A percentile compares a stretch with the other conserved stretches of the same genome.
These are phyloP conservation scores for Leccinum variicolor DNA, from an alignment of 768 basidiomycete species.

Conservation along the genomic window DNA sequence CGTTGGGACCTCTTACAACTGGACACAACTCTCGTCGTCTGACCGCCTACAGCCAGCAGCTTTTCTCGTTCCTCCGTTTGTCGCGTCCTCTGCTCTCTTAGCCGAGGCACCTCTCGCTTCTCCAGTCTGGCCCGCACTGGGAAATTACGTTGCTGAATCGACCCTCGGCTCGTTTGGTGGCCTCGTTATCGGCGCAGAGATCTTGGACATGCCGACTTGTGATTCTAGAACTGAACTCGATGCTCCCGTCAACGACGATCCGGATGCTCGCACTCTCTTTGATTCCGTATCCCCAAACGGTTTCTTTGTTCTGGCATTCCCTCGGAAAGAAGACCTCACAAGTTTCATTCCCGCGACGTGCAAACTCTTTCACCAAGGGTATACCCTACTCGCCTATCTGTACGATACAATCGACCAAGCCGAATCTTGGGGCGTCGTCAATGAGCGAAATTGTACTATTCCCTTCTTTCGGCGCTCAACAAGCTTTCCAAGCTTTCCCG, in stretches of 20 bases:
- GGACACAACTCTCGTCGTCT: slow-evolving; percentile 33
- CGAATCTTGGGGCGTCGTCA: slow-evolving; percentile 3
- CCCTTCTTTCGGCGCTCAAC: slow-evolving; percentile 16
- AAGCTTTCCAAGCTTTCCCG: slow-evolving; percentile 7
- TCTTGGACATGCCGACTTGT: slow-evolving; percentile 1
- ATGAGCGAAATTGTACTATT: slow-evolving; percentile 14
- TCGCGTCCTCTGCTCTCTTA: slow-evolving; percentile 36
- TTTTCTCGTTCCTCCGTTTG: slow-evolving; percentile 62
- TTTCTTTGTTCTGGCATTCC: slow-evolving; percentile 35
- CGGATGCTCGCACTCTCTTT: neutral
- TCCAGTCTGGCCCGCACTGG: slow-evolving; percentile 24
- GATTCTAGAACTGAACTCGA: neutral
- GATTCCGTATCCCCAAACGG: slow-evolving; percentile 11
- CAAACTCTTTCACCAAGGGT: slow-evolving; percentile 30
- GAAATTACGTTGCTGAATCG: slow-evolving; percentile 26
- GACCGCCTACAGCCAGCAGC: slow-evolving; percentile 36
- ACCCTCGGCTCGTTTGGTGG: slow-evolving; percentile 36
- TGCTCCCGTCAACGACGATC: neutral
- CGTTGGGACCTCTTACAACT: slow-evolving; percentile 19
- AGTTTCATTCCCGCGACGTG: slow-evolving; percentile 35
- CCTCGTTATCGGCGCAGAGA: slow-evolving; percentile 28
- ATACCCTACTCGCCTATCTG: slow-evolving; percentile 31
- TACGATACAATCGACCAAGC: slow-evolving; percentile 17
- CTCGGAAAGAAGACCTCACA: slow-evolving; percentile 32
- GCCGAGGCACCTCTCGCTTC: slow-evolving; percentile 14